Conservation (phyloP, 2,329 filamentous ascomycete genomes). For the Eurotiales sp. region DNA sequence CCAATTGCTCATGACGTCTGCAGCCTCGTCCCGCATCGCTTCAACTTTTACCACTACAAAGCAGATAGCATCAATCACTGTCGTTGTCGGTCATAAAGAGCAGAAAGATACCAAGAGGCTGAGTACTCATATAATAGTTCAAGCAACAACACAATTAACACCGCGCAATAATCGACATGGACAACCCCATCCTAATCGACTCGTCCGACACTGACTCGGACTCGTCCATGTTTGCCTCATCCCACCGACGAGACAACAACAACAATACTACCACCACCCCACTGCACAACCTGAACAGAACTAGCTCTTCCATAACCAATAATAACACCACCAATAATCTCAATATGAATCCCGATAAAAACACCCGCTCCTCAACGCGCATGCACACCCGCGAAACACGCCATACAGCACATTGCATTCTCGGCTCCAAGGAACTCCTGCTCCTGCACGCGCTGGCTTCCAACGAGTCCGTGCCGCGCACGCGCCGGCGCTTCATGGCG, state of each 20-base stretch:
- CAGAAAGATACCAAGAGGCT: too few relatives aligned
- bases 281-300: not conserved
- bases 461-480: slow-evolving; percentile 35
- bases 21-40: too few relatives aligned
- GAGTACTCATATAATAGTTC: too few relatives aligned
- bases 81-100: too few relatives aligned
- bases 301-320: too few relatives aligned
- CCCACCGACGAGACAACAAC: not conserved
- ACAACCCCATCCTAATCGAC: slow-evolving; percentile 19
- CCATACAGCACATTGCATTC: slow-evolving; percentile 35
- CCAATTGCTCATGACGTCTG: not conserved
- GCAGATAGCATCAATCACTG: too few relatives aligned
- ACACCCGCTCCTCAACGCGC: slow-evolving; percentile 9
- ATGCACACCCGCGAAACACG: slow-evolving; percentile 28
- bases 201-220: slow-evolving; percentile 16
- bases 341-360: not conserved
- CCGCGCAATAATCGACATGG: slow-evolving; percentile 15
- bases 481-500: slow-evolving; percentile 33
- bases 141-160: not conserved
- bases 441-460: slow-evolving; percentile 37
- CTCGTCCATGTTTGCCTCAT: slow-evolving; percentile 1
- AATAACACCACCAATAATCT: slow-evolving; percentile 10
- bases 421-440: slow-evolving; percentile 37
- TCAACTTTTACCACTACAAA: not conserved
- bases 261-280: not conserved